Evolutionary conservation across 148 eudicot species (phyloP).

Genomic region (Silene conica): DNA sequence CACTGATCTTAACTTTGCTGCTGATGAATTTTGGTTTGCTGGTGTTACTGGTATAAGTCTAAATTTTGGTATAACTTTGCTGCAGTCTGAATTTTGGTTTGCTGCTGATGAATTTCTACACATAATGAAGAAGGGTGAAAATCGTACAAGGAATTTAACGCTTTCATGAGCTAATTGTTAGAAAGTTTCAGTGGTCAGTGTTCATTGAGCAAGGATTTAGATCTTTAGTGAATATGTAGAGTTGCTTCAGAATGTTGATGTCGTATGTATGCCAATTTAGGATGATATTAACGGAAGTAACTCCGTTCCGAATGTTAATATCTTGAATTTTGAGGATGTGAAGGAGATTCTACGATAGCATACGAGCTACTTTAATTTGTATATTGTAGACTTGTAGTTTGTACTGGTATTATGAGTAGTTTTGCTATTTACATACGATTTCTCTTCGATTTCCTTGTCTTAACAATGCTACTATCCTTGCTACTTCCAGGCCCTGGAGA

Average conservation of each 20-base stretch:
- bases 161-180: background rate
- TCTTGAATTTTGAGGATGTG: background rate
- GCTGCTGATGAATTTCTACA: too few relatives aligned
- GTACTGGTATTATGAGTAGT: background rate
- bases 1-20: constrained; percentile 72
- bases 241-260: background rate
- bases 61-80: too few relatives aligned
- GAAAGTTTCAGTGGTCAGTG: background rate
- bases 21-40: constrained; percentile 39
- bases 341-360: background rate
- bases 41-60: background rate
- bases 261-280: too few relatives aligned
- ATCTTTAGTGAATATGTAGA: background rate
- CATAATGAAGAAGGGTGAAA: background rate
- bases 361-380: background rate
- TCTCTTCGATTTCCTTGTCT: background rate
- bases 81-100: too few relatives aligned
- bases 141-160: background rate
- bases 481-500: constrained; percentile 63
- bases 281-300: too few relatives aligned
- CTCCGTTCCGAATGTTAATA: too few relatives aligned
- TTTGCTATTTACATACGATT: background rate
- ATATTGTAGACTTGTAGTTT: background rate
- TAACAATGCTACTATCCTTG: background rate
- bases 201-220: background rate